Evolutionary conservation across 2,329 filamentous ascomycete species (phyloP).

Genomic region (Penicillium aurantiogriseum): DNA sequence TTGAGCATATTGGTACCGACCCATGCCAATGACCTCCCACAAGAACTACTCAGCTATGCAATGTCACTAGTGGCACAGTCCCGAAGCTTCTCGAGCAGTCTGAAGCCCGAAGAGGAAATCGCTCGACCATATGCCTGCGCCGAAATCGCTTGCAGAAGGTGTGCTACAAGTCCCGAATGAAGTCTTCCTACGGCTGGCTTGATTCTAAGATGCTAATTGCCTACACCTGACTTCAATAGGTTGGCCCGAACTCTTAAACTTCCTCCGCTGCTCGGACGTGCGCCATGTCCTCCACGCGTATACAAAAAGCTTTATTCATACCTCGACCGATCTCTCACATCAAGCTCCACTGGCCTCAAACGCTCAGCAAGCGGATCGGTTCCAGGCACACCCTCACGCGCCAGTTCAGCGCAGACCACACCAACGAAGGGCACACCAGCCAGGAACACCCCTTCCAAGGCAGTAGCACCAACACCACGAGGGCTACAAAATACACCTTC

Average conservation of each 20-base stretch:
- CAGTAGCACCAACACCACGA: constrained; percentile 26
- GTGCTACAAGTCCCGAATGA: constrained; percentile 14
- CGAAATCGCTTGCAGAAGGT: constrained; percentile 87
- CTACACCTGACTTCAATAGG: constrained; percentile 44
- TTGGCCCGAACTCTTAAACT: constrained; percentile 74
- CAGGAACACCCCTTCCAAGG: constrained; percentile 31
- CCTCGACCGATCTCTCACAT: constrained; percentile 67
- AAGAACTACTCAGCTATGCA: constrained; percentile 68
- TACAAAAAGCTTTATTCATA: constrained; percentile 84
- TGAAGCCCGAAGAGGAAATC: constrained; percentile 84
- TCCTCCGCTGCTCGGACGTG: constrained; percentile 70
- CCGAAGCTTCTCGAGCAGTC: constrained; percentile 68
- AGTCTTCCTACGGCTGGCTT: neutral
- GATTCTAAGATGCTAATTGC: neutral
- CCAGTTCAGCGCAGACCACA: constrained; percentile 37
- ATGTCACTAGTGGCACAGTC: constrained; percentile 76
- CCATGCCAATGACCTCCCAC: constrained; percentile 64
- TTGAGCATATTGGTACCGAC: constrained; percentile 73
- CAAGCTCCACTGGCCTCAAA: constrained; percentile 36
- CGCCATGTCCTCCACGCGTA: constrained; percentile 73
- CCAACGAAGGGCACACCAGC: constrained; percentile 32
- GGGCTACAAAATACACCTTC: constrained; percentile 43
- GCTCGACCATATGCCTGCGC: constrained; percentile 81
- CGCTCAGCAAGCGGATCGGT: constrained; percentile 35
- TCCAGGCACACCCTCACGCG: constrained; percentile 32